Evolutionary conservation across 768 basidiomycete genomes (phyloP).

Genomic region (Mycena alexandri): DNA sequence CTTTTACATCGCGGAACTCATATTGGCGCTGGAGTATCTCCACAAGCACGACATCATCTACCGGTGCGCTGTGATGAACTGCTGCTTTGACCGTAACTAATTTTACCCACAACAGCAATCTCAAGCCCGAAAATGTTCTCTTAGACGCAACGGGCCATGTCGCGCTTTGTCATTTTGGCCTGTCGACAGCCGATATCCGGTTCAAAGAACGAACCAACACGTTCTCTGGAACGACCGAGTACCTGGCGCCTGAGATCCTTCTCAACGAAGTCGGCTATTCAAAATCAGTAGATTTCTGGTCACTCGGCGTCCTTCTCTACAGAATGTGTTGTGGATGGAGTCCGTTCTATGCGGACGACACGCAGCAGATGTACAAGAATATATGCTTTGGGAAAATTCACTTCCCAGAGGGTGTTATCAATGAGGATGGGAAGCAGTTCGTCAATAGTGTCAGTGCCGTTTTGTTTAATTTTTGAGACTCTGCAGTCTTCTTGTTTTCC

Average conservation of each 20-base stretch:
- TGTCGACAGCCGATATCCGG: slow-evolving; percentile 95
- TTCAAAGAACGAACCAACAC: slow-evolving; percentile 97
- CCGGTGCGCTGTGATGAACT: slow-evolving; percentile 67
- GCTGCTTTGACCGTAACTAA: neutral
- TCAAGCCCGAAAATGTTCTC: slow-evolving; percentile 99
- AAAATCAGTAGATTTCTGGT: slow-evolving; percentile 99
- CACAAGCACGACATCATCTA: slow-evolving; percentile 98
- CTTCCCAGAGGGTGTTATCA: slow-evolving; percentile 96
- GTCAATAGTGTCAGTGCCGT: slow-evolving; percentile 89
- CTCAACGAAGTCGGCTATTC: slow-evolving; percentile 98
- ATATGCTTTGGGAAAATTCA: slow-evolving; percentile 99
- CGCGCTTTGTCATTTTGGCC: slow-evolving; percentile 97
- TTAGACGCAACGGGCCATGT: slow-evolving; percentile 98
- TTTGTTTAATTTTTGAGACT: slow-evolving; percentile 30
- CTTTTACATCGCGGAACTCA: slow-evolving; percentile 97
- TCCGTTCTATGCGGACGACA: slow-evolving; percentile 99
- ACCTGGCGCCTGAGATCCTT: slow-evolving; percentile 97
- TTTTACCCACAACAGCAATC: slow-evolving; percentile 66
- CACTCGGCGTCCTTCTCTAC: slow-evolving; percentile 94
- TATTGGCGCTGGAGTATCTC: slow-evolving; percentile 94
- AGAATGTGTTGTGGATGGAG: slow-evolving; percentile 99
- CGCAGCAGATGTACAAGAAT: slow-evolving; percentile 99
- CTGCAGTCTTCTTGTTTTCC: slow-evolving; percentile 29
- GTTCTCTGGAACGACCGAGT: slow-evolving; percentile 98
- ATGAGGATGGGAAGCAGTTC: slow-evolving; percentile 98